Evolutionary conservation across 495 filamentous ascomycete genomes (phyloP), one percentile per base, ranked within the genome.

Genomic region (Daldinia decipiens): DNA sequence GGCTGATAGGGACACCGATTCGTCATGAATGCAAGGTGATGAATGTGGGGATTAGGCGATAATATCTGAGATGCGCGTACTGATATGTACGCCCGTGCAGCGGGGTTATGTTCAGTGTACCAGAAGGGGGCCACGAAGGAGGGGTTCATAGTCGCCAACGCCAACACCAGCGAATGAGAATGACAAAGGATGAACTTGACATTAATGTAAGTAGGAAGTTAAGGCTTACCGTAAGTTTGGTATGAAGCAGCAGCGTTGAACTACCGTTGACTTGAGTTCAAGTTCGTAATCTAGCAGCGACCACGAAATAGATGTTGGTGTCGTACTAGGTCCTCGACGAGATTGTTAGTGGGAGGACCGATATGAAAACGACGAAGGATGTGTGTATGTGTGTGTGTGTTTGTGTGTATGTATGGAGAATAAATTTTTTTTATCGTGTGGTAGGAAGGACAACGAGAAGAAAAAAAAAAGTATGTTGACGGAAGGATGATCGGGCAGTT

Each of bases 1-100:
- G 53, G 62, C 62, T 65, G 53, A 54, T 52, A 43, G 21, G 34
- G 15, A 50, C 29, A 31, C 65, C 65, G 32, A 67, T 47, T 34
- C 34, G 45, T 24, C 59, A 43, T 53, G 31, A 43, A 43, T 53
- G 59, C 43, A 58, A 43, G 34, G 32, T 57, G 54, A 69, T 43
- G 51, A 39, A 40, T 59, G 59, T 59, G 65, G 53, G 32, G 50
- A 24, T 13, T 53, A 31, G 13, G 26, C 12, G 26, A 53, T 53
- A 31, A 17, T 31, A 53, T 31, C 24, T 31, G 15, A 53, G 50
- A 27, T 5, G 26, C 21, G 27, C 27, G 24, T 53, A 31, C 17
- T 53, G 50, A 29, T 53, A 53, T 31, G 50, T 52, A 29, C 50
- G 50, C 15, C 15, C 50, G 26, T 27, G 26, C 50, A 53, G 50